A percentile compares a stretch with the other conserved stretches of the same genome.
Evolutionary conservation across 2,329 filamentous ascomycete genomes (phyloP).

Genomic region (Cordyceps pruinosa): DNA sequence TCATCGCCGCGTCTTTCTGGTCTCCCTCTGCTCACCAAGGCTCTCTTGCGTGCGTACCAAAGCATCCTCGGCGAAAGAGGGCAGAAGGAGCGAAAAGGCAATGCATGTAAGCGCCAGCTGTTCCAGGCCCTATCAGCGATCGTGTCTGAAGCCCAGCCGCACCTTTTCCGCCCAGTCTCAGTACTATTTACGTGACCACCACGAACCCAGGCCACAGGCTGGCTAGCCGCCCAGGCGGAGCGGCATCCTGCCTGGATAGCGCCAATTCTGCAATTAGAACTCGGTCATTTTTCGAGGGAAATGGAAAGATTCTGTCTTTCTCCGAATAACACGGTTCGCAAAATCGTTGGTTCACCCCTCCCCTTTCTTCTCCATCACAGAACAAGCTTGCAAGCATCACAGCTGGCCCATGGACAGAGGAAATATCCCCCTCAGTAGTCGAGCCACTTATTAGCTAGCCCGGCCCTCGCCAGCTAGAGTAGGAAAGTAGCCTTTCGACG

Average conservation of each 20-base stretch:
- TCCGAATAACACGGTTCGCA: neutral
- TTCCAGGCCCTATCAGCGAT: neutral
- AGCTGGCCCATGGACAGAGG: too few species aligned
- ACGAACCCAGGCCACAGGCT: neutral
- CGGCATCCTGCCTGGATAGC: neutral
- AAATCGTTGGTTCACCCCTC: neutral
- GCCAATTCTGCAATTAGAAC: neutral
- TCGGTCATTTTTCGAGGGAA: neutral
- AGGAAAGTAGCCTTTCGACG: too few species aligned
- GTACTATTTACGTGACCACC: neutral
- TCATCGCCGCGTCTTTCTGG: too few species aligned
- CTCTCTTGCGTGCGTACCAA: too few species aligned
- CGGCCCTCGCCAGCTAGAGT: too few species aligned
- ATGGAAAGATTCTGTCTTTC: too few species aligned
- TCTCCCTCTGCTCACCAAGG: neutral
- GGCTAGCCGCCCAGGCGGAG: neutral
- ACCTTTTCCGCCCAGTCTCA: neutral
- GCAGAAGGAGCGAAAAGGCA: neutral
- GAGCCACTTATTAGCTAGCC: too few species aligned
- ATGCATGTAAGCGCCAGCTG: conserved; percentile 3
- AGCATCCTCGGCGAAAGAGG: too few species aligned
- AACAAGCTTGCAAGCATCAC: too few species aligned
- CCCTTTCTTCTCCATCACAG: neutral
- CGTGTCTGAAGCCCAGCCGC: neutral
- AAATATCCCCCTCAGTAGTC: too few species aligned